A percentile compares a stretch with the other conserved stretches of the same genome.
Evolutionary conservation across 306 rosid species (phyloP).

Genomic region (Castanea crenata): DNA sequence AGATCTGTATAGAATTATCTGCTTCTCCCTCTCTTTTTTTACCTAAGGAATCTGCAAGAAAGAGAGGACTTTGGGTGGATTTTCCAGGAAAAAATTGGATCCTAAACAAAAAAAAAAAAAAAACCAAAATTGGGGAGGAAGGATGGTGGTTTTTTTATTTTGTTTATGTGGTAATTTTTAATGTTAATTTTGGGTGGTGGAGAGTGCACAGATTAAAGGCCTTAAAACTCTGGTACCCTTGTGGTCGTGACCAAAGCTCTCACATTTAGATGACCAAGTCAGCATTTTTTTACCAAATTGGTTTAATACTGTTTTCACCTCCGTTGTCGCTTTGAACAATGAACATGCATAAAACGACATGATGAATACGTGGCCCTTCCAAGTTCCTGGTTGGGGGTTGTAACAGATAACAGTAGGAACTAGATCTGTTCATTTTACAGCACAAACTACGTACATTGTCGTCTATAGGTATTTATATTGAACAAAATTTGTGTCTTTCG

Average conservation of each 20-base stretch:
- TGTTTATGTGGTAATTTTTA: not conserved
- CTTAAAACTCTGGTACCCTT: not conserved
- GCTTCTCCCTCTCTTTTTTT: too few species aligned
- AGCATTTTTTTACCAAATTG: too few species aligned
- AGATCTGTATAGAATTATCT: not conserved
- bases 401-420: too few species aligned
- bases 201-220: not conserved
- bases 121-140: not conserved
- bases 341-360: too few species aligned
- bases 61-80: not conserved
- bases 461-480: too few species aligned
- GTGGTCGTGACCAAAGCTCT: not conserved
- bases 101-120: not conserved
- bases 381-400: too few species aligned
- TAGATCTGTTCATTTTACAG: too few species aligned
- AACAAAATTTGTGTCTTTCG: too few species aligned
- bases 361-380: too few species aligned
- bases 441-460: too few species aligned
- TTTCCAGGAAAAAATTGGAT: not conserved
- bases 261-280: not conserved
- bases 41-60: not conserved
- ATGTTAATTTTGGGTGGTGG: not conserved
- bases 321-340: too few species aligned
- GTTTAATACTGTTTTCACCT: too few species aligned
- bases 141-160: not conserved